phyloP scores from a whole-genome alignment of 192 early-diverging fungal genomes.

The Dissophora globulifera region DNA sequence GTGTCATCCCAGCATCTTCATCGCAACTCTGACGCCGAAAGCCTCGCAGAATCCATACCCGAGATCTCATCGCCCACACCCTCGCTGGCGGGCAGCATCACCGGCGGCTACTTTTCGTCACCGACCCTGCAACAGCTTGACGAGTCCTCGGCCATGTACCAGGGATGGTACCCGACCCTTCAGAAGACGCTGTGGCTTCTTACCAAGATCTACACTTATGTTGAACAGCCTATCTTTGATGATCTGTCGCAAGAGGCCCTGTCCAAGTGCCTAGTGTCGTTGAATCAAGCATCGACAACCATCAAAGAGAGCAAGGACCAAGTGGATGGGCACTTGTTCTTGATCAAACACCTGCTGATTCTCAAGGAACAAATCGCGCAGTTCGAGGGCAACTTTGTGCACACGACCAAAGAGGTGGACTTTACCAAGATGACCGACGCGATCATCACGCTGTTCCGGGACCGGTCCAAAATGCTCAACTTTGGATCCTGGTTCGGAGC shows the following conservation, averaged over 20 bases:
- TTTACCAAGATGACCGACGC: slow-evolving; percentile 69
- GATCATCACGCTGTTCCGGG: slow-evolving; percentile 30
- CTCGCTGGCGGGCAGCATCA: slow-evolving; percentile 41
- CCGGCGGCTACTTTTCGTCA: slow-evolving; percentile 37
- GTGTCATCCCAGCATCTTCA: slow-evolving; percentile 27
- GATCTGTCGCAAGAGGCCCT: slow-evolving; percentile 89
- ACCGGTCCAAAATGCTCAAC: slow-evolving; percentile 43
- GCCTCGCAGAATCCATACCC: slow-evolving; percentile 41
- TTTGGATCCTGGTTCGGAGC: slow-evolving; percentile 52
- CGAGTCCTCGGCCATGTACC: slow-evolving; percentile 49
- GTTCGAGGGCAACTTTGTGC: slow-evolving; percentile 82
- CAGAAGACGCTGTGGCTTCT: slow-evolving; percentile 85
- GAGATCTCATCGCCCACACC: slow-evolving; percentile 50
- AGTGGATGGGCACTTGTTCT: slow-evolving; percentile 82
- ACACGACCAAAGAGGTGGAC: slow-evolving; percentile 75
- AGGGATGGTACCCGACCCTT: slow-evolving; percentile 84
- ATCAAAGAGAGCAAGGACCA: slow-evolving; percentile 54
- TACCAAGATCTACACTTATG: slow-evolving; percentile 79
- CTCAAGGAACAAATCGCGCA: slow-evolving; percentile 83
- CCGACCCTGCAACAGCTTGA: slow-evolving; percentile 40
- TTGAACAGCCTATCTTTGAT: slow-evolving; percentile 81
- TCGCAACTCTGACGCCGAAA: slow-evolving; percentile 33
- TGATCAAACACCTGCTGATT: slow-evolving; percentile 89
- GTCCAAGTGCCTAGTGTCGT: slow-evolving; percentile 69
- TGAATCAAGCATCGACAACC: slow-evolving; percentile 38